phyloP scores from a whole-genome alignment of 78 protist species.

The Speleostelium caveatum region DNA sequence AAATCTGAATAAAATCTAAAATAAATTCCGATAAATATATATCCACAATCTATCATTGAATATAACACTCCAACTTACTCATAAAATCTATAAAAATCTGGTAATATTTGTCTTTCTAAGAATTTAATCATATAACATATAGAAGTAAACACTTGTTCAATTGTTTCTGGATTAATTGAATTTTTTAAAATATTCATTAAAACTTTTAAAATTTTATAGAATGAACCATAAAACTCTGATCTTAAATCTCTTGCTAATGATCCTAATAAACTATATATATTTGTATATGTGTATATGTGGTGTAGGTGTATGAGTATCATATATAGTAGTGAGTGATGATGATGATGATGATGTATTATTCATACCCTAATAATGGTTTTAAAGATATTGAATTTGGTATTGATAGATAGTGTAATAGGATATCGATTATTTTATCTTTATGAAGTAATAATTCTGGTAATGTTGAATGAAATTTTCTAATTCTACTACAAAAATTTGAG shows the following conservation, averaged over 20 bases:
- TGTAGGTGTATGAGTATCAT: not conserved
- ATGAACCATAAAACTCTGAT: constrained; percentile 42
- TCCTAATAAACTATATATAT: constrained; percentile 26
- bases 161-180: constrained; percentile 16
- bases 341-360: not conserved
- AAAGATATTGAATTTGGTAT: constrained; percentile 27
- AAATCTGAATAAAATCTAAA: constrained; percentile 57
- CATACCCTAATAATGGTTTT: constrained; percentile 47
- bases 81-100: constrained; percentile 35
- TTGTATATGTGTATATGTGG: not conserved
- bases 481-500: not conserved
- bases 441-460: constrained; percentile 46
- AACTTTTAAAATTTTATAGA: constrained; percentile 22
- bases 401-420: constrained; percentile 21
- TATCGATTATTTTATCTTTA: constrained; percentile 35
- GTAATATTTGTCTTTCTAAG: constrained; percentile 49
- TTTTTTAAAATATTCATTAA: constrained; percentile 13
- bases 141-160: constrained; percentile 55
- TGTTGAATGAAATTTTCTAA: constrained; percentile 35
- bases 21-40: not conserved
- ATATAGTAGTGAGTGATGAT: not conserved
- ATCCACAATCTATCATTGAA: not conserved
- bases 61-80: constrained; percentile 24
- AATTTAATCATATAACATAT: constrained; percentile 60
- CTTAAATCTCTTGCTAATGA: constrained; percentile 58